Base-by-base conservation (phyloP, 2,329 filamentous ascomycete genomes). In the Ascochyta lentis region DNA sequence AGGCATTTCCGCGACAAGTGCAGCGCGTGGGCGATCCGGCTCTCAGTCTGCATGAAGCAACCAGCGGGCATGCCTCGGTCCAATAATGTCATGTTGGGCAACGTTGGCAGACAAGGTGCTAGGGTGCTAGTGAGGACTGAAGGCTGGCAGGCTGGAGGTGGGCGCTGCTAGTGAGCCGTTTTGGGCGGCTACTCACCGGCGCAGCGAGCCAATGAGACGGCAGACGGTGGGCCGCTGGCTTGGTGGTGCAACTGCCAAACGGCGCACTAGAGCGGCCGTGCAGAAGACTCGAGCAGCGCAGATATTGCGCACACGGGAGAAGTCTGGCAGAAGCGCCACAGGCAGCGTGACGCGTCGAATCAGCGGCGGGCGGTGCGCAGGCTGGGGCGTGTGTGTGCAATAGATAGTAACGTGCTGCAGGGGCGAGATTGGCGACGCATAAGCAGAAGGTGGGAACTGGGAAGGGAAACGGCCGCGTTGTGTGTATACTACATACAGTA, bases 231-330 rank as follows among this genome's bases (percentile, higher is more conserved):
- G 63, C 44, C 61, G 62, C 58, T 56, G 49, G 59, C 58, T 49
- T 41, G 57, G 55, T 65, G 67, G 65, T 71, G 69, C 67, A 66
- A 69, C 65, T 66, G 67, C 63, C 62, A 65, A 74, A 73, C 71
- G 71, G 70, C 68, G 62, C 64, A 66, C 70, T 72, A 73, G 66
- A 47, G 23, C 61, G 60, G 62, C 61, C 45, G 63, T 59, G 59
- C 50, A 51, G 54, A 43, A 57, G 63, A 67, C 59, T 70, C 61
- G 69, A 69, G 55, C 38, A 56, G 58, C 29, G 29, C 29, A 31
- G 29, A 51, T 41, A 54, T 56, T 56, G 55, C 41, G 33, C 43
- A 39, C 47, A 58, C 63, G 65, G 63, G 58, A 60, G 50, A 60
- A 67, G 50, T 53, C 52, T 59, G 58, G 58, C 42, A 63, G 59